Conservation (phyloP, 2,329 filamentous ascomycete genomes). For the Geosmithia putterillii region DNA sequence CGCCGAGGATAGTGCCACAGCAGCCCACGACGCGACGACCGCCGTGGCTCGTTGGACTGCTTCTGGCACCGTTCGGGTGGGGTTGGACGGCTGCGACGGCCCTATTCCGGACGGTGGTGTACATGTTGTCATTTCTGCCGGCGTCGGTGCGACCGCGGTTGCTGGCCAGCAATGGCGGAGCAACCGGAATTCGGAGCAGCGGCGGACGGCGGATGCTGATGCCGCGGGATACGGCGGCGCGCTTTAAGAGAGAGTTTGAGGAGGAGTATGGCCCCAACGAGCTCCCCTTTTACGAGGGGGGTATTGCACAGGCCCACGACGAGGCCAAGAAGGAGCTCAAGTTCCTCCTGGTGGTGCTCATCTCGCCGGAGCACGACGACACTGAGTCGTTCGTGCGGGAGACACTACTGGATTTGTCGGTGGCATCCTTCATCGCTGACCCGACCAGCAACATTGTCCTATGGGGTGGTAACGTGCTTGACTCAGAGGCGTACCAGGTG, state of each 20-base stretch:
- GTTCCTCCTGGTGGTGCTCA: constrained; percentile 76
- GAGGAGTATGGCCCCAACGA: constrained; percentile 69
- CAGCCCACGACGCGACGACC: constrained; percentile 56
- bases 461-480: constrained; percentile 87
- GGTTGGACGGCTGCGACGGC: constrained; percentile 61
- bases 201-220: constrained; percentile 64
- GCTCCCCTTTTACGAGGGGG: constrained; percentile 73
- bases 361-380: constrained; percentile 92
- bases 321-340: constrained; percentile 82
- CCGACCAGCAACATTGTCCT: constrained; percentile 69
- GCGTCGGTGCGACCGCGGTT: constrained; percentile 44
- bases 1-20: constrained; percentile 75
- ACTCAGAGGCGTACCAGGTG: constrained; percentile 90
- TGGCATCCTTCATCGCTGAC: constrained; percentile 62
- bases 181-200: constrained; percentile 42
- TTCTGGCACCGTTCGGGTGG: constrained; percentile 73
- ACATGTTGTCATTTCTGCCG: constrained; percentile 71
- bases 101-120: constrained; percentile 60
- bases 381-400: constrained; percentile 71
- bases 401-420: constrained; percentile 65
- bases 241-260: constrained; percentile 88
- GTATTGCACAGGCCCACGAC: constrained; percentile 86
- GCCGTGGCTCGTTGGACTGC: constrained; percentile 62
- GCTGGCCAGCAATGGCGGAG: constrained; percentile 36
- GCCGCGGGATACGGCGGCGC: constrained; percentile 74